phyloP scores from a whole-genome alignment of 2,329 filamentous ascomycete genomes.

The Geosmithia flava region DNA sequence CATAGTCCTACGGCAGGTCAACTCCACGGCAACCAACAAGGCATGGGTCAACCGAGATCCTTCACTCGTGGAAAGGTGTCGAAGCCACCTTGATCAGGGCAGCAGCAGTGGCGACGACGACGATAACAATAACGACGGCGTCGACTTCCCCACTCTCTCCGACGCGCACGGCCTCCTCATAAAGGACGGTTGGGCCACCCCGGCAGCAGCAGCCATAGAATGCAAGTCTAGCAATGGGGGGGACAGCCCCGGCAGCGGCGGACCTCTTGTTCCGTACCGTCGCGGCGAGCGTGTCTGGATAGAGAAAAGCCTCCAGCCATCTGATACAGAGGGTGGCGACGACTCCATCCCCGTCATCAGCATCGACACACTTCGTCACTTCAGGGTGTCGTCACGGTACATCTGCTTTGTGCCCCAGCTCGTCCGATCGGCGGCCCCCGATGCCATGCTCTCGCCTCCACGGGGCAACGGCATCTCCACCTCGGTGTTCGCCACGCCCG shows the following conservation, averaged over 20 bases:
- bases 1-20: slow-evolving; percentile 1
- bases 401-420: slow-evolving; percentile 2
- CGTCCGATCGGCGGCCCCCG: neutral
- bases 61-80: neutral
- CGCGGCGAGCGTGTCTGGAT: slow-evolving; percentile 3
- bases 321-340: neutral
- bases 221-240: neutral
- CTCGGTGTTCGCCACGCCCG: neutral
- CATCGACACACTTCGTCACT: slow-evolving; percentile 1
- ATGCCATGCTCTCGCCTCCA: neutral
- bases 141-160: neutral
- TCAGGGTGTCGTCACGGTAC: neutral
- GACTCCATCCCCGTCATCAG: slow-evolving; percentile 1
- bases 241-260: neutral
- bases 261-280: neutral
- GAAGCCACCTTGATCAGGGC: neutral
- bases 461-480: neutral
- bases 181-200: neutral
- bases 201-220: neutral
- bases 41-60: slow-evolving; percentile 1
- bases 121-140: neutral
- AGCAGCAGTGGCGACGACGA: neutral
- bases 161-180: slow-evolving; percentile 2
- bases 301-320: neutral
- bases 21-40: neutral